phyloP scores from a whole-genome alignment of 2,329 filamentous ascomycete genomes.

The Didymella arachidicola region DNA sequence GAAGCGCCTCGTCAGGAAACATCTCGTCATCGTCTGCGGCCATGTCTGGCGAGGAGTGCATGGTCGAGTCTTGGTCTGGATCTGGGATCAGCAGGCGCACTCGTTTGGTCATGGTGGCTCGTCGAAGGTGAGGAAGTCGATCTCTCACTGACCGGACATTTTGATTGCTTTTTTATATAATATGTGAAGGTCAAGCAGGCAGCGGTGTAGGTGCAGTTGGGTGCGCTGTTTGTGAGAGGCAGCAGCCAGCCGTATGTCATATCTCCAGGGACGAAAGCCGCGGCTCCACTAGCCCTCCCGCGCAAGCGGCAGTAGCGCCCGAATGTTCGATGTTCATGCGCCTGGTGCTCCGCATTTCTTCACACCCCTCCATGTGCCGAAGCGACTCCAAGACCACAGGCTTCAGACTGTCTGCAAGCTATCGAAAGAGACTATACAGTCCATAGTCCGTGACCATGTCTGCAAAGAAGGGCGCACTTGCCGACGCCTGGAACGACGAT shows the following conservation, averaged over 20 bases:
- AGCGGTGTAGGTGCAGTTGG: constrained; percentile 3
- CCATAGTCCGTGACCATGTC: constrained; percentile 29
- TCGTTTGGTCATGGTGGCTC: constrained; percentile 25
- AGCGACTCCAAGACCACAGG: background rate
- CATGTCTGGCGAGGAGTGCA: constrained; percentile 56
- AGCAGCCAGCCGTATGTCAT: constrained; percentile 15
- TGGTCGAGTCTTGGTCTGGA: constrained; percentile 63
- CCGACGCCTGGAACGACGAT: constrained; percentile 84
- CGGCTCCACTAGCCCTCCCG: constrained; percentile 22
- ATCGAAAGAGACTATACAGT: background rate
- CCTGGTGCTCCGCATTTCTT: constrained; percentile 21
- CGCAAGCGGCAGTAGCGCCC: constrained; percentile 21
- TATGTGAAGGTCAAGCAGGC: background rate
- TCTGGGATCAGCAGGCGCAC: constrained; percentile 23
- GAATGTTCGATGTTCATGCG: constrained; percentile 19
- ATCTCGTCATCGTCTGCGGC: constrained; percentile 50
- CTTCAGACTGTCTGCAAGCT: background rate
- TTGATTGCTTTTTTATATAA: background rate
- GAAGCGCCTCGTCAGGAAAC: constrained; percentile 55
- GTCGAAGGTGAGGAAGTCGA: background rate
- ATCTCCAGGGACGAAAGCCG: constrained; percentile 19
- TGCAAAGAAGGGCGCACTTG: constrained; percentile 55
- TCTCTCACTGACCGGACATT: constrained; percentile 15
- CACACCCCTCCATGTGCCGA: constrained; percentile 17
- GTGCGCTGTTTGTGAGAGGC: background rate